phyloP scores from a whole-genome alignment of 805 yeast genomes.

The Schizosaccharomyces lindneri region DNA sequence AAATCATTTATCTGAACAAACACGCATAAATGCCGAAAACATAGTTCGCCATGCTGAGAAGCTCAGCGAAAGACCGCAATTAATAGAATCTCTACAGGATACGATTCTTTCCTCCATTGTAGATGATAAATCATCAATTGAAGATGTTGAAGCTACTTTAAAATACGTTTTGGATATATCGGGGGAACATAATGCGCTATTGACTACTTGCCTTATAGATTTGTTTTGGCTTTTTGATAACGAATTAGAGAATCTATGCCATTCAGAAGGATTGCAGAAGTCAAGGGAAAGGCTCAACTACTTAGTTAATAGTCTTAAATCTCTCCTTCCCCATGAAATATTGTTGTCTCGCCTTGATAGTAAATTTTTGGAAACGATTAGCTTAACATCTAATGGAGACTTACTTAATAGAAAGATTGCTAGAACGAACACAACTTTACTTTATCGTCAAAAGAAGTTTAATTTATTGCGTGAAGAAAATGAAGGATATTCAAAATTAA shows the following conservation, averaged over 20 bases:
- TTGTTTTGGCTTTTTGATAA: not conserved
- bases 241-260: not conserved
- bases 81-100: no score
- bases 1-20: no score
- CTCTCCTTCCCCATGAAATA: not conserved
- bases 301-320: not conserved
- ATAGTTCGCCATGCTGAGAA: no score
- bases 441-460: slow-evolving; percentile 26
- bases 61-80: no score
- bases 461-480: slow-evolving; percentile 48
- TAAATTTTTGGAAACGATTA: not conserved
- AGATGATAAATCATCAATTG: no score
- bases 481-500: slow-evolving; percentile 50
- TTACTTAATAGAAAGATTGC: not conserved
- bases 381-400: not conserved
- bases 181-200: not conserved
- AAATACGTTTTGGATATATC: no score
- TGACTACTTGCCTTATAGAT: not conserved
- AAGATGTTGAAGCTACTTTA: no score
- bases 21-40: no score
- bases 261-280: not conserved
- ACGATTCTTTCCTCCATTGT: no score
- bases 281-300: not conserved
- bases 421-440: slow-evolving; percentile 22
- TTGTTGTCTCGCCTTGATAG: not conserved